Conservation (phyloP, 2,329 filamentous ascomycete genomes). For the Penicillium brevicompactum region DNA sequence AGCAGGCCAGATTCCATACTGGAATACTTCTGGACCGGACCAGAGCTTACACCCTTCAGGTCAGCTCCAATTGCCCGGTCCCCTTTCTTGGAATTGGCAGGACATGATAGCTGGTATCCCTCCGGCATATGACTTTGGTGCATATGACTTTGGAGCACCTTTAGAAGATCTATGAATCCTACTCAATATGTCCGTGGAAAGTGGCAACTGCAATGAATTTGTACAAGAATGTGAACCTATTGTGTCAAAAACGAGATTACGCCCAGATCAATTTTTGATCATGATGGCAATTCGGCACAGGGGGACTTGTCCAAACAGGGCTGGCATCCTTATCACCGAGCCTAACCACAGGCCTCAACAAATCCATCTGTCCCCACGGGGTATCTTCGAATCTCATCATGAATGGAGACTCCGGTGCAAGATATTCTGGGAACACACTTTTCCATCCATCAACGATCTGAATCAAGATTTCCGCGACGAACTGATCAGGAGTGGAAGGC, state of each 20-base stretch:
- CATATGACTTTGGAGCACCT: not conserved
- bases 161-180: not conserved
- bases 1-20: not conserved
- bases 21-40: not conserved
- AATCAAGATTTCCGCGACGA: conserved; percentile 16
- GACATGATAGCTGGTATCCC: not conserved
- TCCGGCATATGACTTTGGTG: not conserved
- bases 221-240: not conserved
- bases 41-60: not conserved
- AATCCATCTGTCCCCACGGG: conserved; percentile 13
- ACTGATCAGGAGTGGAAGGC: conserved; percentile 17
- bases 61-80: not conserved
- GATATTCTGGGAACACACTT: conserved; percentile 14
- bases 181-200: not conserved
- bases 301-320: conserved; percentile 13
- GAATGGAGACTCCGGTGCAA: conserved; percentile 17
- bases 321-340: conserved; percentile 16
- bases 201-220: not conserved
- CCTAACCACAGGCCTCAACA: conserved; percentile 15
- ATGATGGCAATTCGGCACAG: conserved; percentile 19
- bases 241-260: not conserved
- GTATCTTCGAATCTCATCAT: conserved; percentile 17
- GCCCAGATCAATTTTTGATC: conserved; percentile 10
- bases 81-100: conserved; percentile 2
- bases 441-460: conserved; percentile 17